phyloP scores from a whole-genome alignment of 305 asterid species.

The Ajuga reptans region DNA sequence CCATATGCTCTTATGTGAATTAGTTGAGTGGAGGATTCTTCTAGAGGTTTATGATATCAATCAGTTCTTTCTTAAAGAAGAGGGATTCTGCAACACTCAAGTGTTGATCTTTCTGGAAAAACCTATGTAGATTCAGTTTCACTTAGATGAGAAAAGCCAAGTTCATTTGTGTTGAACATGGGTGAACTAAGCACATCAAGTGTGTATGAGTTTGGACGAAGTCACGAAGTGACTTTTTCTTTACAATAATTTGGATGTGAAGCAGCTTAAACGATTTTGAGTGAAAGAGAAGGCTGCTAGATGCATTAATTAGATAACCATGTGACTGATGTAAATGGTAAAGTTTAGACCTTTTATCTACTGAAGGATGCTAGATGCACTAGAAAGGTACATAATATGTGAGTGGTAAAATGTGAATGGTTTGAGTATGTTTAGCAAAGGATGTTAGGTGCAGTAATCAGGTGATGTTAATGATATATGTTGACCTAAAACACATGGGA shows the following conservation, averaged over 20 bases:
- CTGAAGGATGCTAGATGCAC: not conserved
- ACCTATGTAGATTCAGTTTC: not conserved
- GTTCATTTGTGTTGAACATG: not conserved
- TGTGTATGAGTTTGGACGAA: not conserved
- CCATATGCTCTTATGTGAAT: not conserved
- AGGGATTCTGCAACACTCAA: not conserved
- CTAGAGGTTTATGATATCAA: not conserved
- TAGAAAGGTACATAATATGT: too few species aligned
- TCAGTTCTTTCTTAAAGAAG: too few species aligned
- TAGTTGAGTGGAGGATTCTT: not conserved
- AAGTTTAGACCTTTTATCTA: too few species aligned
- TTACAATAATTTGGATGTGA: not conserved
- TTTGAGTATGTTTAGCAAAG: not conserved
- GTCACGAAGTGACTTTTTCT: too few species aligned
- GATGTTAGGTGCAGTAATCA: not conserved
- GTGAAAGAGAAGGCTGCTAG: too few species aligned
- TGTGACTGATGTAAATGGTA: not conserved
- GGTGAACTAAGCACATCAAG: not conserved
- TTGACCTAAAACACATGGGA: not conserved
- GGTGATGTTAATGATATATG: not conserved
- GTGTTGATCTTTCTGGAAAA: not conserved
- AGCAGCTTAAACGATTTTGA: not conserved
- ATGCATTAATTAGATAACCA: not conserved
- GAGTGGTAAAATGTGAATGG: not conserved
- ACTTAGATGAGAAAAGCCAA: not conserved